Percentiles rank a stretch among this genome's conserved stretches.
phyloP scores from a whole-genome alignment of 2,329 filamentous ascomycete species.

The Calonectria montana region DNA sequence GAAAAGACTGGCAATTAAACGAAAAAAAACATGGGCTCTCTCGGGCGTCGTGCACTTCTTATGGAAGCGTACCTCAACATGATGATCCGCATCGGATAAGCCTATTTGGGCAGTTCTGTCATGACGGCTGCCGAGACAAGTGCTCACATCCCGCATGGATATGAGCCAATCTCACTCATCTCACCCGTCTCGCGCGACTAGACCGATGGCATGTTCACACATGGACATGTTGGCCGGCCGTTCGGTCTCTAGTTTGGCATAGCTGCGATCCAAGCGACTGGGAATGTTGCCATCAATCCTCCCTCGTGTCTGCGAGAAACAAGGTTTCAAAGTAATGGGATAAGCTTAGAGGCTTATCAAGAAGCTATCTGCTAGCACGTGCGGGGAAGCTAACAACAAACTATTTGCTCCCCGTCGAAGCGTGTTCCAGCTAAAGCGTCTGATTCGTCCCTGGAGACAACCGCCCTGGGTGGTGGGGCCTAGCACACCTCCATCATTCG shows the following conservation, averaged over 20 bases:
- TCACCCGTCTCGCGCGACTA: neutral
- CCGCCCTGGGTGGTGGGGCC: conserved; percentile 22
- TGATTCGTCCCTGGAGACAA: conserved; percentile 36
- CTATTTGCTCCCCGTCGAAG: conserved; percentile 23
- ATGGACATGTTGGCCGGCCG: conserved; percentile 18
- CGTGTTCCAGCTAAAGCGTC: conserved; percentile 33
- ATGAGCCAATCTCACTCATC: conserved; percentile 18
- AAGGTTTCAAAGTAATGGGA: conserved; percentile 24
- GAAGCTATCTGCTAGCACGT: conserved; percentile 34
- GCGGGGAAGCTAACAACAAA: conserved; percentile 29
- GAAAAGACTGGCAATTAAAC: conserved; percentile 6
- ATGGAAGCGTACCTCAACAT: conserved; percentile 22
- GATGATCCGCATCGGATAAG: conserved; percentile 31
- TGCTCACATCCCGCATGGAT: conserved; percentile 21
- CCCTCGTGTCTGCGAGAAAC: conserved; percentile 24
- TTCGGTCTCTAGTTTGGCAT: conserved; percentile 37
- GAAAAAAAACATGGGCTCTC: neutral
- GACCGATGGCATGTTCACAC: conserved; percentile 14
- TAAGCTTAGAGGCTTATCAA: conserved; percentile 19
- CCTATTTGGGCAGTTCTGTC: conserved; percentile 29
- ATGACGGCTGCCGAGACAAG: conserved; percentile 25
- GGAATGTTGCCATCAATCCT: conserved; percentile 32
- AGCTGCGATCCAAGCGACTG: conserved; percentile 19
- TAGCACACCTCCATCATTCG: conserved; percentile 8
- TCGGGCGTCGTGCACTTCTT: conserved; percentile 30